A percentile compares a stretch with the other conserved stretches of the same genome.
Conservation (phyloP, 768 basidiomycete species). For the Tephrocybe sp. region DNA sequence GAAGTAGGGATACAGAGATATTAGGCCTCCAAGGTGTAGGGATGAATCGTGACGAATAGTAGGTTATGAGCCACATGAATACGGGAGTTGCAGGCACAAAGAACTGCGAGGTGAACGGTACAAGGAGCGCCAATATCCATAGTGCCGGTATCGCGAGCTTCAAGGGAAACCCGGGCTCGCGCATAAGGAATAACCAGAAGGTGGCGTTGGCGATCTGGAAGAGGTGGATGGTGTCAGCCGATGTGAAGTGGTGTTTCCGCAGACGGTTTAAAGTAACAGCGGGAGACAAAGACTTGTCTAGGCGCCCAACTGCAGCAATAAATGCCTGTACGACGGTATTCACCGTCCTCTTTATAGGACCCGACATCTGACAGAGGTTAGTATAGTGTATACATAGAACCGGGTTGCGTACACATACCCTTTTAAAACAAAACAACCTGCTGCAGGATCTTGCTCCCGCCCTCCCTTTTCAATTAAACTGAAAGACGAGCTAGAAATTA, state of each 20-base stretch:
- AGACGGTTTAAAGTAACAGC: constrained; percentile 61
- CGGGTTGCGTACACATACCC: no score
- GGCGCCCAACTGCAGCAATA: constrained; percentile 57
- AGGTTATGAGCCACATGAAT: constrained; percentile 83
- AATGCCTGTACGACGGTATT: constrained; percentile 44
- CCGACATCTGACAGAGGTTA: constrained; percentile 11
- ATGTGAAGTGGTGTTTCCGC: constrained; percentile 53
- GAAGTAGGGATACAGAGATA: constrained; percentile 90
- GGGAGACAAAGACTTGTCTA: constrained; percentile 81
- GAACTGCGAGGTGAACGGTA: constrained; percentile 90
- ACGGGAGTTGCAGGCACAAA: constrained; percentile 87
- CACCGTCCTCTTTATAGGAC: constrained; percentile 20
- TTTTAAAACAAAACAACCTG: no score
- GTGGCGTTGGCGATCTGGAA: constrained; percentile 60
- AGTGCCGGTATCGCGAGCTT: constrained; percentile 79
- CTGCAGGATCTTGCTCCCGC: no score
- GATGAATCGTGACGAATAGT: constrained; percentile 86
- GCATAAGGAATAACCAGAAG: constrained; percentile 78
- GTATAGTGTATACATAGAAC: background rate
- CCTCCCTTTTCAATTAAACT: no score
- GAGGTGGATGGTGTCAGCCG: constrained; percentile 61
- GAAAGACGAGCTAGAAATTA: background rate
- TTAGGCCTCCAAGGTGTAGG: constrained; percentile 72
- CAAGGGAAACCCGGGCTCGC: constrained; percentile 62
- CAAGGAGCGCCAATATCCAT: constrained; percentile 65